Percentiles rank a stretch among this genome's conserved stretches.
These are phyloP conservation scores for Neurospora sp. DNA, from an alignment of 495 filamentous ascomycete species.

Conservation along the genomic window DNA sequence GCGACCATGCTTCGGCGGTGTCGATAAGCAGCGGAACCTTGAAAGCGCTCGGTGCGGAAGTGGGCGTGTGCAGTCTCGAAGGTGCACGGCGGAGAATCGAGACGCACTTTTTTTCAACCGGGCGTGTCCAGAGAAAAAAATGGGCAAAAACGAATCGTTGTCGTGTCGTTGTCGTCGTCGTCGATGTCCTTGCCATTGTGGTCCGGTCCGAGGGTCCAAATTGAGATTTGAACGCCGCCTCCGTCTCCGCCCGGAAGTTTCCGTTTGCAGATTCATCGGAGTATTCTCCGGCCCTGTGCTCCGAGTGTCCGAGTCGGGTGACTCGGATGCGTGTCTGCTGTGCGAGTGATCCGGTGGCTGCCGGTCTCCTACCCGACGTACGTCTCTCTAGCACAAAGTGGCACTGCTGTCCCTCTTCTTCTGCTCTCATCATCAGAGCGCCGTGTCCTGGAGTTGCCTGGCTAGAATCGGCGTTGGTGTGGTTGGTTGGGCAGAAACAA, in stretches of 20 bases:
- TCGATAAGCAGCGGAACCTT: not conserved
- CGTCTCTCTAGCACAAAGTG: not conserved
- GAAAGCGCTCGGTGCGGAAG: not conserved
- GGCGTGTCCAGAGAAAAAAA: not conserved
- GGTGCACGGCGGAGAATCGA: not conserved
- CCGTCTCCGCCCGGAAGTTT: not conserved
- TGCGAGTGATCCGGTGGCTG: not conserved
- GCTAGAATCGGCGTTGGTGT: not conserved
- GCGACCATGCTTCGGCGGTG: not conserved
- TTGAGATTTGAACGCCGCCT: not conserved
- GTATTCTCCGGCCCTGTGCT: not conserved
- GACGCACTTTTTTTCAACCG: not conserved
- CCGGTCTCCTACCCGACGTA: not conserved
- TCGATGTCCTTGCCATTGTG: not conserved
- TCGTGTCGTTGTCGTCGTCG: not conserved
- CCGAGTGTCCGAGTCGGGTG: not conserved
- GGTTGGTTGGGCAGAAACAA: not conserved
- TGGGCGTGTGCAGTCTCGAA: not conserved
- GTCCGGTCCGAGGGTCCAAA: not conserved
- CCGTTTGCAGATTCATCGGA: not conserved
- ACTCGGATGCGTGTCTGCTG: not conserved
- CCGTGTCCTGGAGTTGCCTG: not conserved
- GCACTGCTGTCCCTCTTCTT: not conserved
- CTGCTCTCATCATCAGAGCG: not conserved
- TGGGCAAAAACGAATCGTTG: not conserved